These are phyloP conservation scores for Aureobasidium melanogenum DNA, from an alignment of 2,329 filamentous ascomycete genomes.

Conservation along the genomic window DNA sequence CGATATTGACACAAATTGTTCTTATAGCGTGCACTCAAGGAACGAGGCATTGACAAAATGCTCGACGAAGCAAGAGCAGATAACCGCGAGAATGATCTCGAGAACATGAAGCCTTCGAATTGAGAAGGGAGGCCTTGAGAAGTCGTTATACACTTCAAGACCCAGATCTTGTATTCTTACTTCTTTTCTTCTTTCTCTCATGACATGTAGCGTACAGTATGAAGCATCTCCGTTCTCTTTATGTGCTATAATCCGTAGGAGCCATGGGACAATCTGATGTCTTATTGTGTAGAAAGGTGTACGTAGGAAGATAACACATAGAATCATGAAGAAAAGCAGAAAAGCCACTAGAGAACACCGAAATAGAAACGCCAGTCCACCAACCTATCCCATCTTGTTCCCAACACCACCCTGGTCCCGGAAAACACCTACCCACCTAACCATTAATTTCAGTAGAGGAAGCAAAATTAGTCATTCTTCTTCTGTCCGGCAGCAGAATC, in stretches of 20 bases:
- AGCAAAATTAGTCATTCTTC: slow-evolving; percentile 20
- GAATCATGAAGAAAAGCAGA: neutral
- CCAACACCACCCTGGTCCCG: neutral
- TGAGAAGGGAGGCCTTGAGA: neutral
- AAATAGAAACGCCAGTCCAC: neutral
- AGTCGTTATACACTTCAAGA: too few relatives aligned
- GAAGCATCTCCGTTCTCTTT: neutral
- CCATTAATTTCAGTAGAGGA: neutral
- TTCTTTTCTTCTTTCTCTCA: neutral
- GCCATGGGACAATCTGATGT: neutral
- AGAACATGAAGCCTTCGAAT: slow-evolving; percentile 46
- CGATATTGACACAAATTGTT: neutral
- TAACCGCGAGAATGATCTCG: slow-evolving; percentile 75
- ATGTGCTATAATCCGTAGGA: neutral
- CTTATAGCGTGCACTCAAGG: slow-evolving; percentile 69
- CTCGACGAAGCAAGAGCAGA: slow-evolving; percentile 84
- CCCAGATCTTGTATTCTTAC: neutral
- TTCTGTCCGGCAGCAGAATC: slow-evolving; percentile 26
- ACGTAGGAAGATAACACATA: neutral
- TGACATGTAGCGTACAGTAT: neutral
- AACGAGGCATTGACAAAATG: slow-evolving; percentile 85
- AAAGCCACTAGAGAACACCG: neutral
- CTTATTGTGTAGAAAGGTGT: neutral
- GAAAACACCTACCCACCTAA: neutral
- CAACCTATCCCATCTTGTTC: neutral